These are phyloP conservation scores for Rhododendron mucronatum DNA, from an alignment of 148 eudicot species.

Conservation along the genomic window DNA sequence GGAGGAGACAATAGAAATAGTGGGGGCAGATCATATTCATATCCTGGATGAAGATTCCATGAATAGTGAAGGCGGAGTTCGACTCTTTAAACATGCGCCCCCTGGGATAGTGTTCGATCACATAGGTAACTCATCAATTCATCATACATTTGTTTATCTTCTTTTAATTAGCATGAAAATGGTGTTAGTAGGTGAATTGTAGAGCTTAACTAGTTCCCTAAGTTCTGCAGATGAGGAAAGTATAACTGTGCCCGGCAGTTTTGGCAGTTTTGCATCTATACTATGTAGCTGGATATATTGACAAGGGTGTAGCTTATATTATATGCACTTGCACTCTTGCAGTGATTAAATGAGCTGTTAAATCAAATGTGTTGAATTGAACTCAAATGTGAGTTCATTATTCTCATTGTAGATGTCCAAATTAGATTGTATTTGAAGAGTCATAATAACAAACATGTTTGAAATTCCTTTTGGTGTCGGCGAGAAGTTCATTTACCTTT, in stretches of 20 bases:
- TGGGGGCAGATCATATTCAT: slow-evolving; percentile 18
- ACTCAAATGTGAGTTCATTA: not conserved
- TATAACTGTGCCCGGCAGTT: not conserved
- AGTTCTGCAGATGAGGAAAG: not conserved
- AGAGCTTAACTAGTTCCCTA: not conserved
- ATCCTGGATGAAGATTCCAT: slow-evolving; percentile 22
- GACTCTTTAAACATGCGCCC: slow-evolving; percentile 72
- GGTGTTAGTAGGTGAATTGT: not conserved
- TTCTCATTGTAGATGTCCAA: not conserved
- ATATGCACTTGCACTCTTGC: not conserved
- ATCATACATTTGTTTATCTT: not conserved
- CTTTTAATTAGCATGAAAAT: not conserved
- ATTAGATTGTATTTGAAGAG: not conserved
- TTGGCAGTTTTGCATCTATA: not conserved
- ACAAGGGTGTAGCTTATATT: not conserved
- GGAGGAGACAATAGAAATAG: slow-evolving; percentile 58
- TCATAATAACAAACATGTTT: not conserved
- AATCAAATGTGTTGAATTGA: not conserved
- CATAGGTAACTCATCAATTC: slow-evolving; percentile 32
- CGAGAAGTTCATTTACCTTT: not conserved
- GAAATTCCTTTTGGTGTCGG: not conserved
- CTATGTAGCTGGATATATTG: not conserved
- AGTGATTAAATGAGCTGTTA: not conserved
- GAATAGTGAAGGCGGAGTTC: slow-evolving; percentile 46
- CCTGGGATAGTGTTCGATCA: slow-evolving; percentile 81